A percentile compares a stretch with the other conserved stretches of the same genome.
These are phyloP conservation scores for Athelia sp. DNA, from an alignment of 1,284 basidiomycete genomes.

Conservation along the genomic window DNA sequence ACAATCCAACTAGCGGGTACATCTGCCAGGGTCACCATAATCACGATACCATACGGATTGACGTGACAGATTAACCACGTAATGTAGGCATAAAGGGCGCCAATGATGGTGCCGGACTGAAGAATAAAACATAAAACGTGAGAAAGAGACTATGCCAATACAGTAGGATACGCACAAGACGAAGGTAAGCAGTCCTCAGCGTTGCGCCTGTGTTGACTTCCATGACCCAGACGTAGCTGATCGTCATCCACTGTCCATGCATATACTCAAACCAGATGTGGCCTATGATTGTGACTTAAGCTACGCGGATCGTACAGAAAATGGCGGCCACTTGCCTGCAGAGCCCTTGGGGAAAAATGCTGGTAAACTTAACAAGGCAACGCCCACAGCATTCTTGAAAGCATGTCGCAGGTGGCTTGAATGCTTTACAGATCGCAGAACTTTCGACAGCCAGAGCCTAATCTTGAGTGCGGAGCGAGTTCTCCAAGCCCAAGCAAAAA, in stretches of 20 bases:
- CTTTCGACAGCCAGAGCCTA: constrained; percentile 30
- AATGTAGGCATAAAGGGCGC: constrained; percentile 40
- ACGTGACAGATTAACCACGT: constrained; percentile 33
- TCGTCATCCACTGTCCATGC: constrained; percentile 46
- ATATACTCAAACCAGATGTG: constrained; percentile 31
- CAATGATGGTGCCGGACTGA: constrained; percentile 40
- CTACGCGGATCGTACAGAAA: background rate
- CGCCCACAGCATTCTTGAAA: constrained; percentile 41
- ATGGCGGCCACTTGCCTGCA: constrained; percentile 21
- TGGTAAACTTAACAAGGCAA: constrained; percentile 37
- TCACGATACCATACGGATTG: constrained; percentile 42
- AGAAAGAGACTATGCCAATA: background rate
- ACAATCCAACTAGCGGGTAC: constrained; percentile 44
- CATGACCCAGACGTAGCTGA: constrained; percentile 46
- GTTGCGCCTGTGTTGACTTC: constrained; percentile 50
- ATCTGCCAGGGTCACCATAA: constrained; percentile 37
- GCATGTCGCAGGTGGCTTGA: constrained; percentile 43
- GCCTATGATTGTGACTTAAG: constrained; percentile 18
- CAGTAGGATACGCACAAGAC: constrained; percentile 28
- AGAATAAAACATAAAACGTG: background rate
- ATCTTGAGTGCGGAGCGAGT: constrained; percentile 23
- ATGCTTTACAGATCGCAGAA: constrained; percentile 26
- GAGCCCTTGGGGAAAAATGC: constrained; percentile 36
- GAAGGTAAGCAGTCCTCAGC: constrained; percentile 41
- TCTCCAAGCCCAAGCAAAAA: constrained; percentile 26